These are phyloP conservation scores for Didymella pinodella DNA, from an alignment of 2,329 filamentous ascomycete genomes.

Conservation along the genomic window DNA sequence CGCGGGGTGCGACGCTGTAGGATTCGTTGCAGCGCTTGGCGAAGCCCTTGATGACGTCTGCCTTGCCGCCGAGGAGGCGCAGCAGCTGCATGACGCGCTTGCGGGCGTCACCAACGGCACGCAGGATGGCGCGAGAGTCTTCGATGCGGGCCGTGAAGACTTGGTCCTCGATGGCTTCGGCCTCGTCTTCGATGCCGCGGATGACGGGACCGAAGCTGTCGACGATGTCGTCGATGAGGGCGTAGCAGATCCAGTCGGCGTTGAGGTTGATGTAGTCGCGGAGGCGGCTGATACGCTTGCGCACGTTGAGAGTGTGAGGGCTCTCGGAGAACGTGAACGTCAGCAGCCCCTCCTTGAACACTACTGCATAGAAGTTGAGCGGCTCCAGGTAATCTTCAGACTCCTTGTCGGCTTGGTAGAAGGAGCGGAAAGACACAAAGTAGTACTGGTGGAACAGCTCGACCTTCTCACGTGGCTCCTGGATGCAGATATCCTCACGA, in stretches of 20 bases:
- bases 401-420: slow-evolving; percentile 80
- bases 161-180: slow-evolving; percentile 92
- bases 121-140: slow-evolving; percentile 86
- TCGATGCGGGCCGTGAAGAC: slow-evolving; percentile 92
- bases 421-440: slow-evolving; percentile 96
- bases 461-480: slow-evolving; percentile 97
- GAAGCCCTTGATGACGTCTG: slow-evolving; percentile 97
- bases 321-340: slow-evolving; percentile 94
- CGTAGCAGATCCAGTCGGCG: slow-evolving; percentile 99
- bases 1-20: slow-evolving; percentile 91
- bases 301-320: slow-evolving; percentile 85
- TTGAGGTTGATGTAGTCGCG: slow-evolving; percentile 95
- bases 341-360: slow-evolving; percentile 92
- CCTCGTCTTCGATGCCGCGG: slow-evolving; percentile 83
- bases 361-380: slow-evolving; percentile 95
- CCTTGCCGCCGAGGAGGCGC: slow-evolving; percentile 92
- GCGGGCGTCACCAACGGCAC: slow-evolving; percentile 85
- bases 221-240: slow-evolving; percentile 97
- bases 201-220: slow-evolving; percentile 94
- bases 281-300: slow-evolving; percentile 87
- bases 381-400: slow-evolving; percentile 88
- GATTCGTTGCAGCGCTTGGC: slow-evolving; percentile 99
- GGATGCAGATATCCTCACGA: slow-evolving; percentile 92
- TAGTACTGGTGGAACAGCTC: slow-evolving; percentile 98
- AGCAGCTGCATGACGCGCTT: slow-evolving; percentile 95